Evolutionary conservation across 2,329 filamentous ascomycete genomes (phyloP), one percentile per base, ranked within the genome.

Genomic region (Curvularia hawaiiensis): DNA sequence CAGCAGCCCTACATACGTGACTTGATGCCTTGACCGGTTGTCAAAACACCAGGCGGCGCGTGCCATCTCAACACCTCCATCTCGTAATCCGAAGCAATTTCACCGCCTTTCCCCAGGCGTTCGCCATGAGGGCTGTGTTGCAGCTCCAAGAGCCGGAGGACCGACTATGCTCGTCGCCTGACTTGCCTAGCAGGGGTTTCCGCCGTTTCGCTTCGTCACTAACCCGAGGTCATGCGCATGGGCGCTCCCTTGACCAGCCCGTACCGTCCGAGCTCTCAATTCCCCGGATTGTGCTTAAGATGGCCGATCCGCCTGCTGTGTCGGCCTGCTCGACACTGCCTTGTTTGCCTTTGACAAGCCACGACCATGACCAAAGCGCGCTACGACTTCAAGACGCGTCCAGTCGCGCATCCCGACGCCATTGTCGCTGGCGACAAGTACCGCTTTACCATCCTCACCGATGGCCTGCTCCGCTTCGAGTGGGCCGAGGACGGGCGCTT

Each of bases 401-500:
- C 82, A 0, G 61, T 76, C 16, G 79, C 82, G 11, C 77, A 81
- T 53, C 65, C 79, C 4, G 71, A 79, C 39, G 78, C 82, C 35
- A 74, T 81, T 54, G 76, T 84, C 41, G 69, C 71, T 5, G 81
- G 81, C 53, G 70, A 75, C 39, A 78, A 82, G 47, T 88, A 84
- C 70, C 83, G 86, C 52, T 88, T 88, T 68, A 87, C 83, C 9
- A 62, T 88, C 46, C 77, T 89, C 47, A 82, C 79, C 10, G 81
- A 86, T 50, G 77, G 81, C 2, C 76, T 88, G 2, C 61, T 88
- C 28, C 83, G 86, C 31, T 87, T 84, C 60, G 86, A 88, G 73
- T 89, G 84, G 84, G 81, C 85, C 0, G 76, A 79, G 11, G 85
- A 88, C 60, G 80, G 82, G 48, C 66, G 76, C 33, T 89, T 88